These are phyloP conservation scores for Echeveria elegans DNA, from an alignment of 164 flowering plant genomes.

Conservation along the genomic window DNA sequence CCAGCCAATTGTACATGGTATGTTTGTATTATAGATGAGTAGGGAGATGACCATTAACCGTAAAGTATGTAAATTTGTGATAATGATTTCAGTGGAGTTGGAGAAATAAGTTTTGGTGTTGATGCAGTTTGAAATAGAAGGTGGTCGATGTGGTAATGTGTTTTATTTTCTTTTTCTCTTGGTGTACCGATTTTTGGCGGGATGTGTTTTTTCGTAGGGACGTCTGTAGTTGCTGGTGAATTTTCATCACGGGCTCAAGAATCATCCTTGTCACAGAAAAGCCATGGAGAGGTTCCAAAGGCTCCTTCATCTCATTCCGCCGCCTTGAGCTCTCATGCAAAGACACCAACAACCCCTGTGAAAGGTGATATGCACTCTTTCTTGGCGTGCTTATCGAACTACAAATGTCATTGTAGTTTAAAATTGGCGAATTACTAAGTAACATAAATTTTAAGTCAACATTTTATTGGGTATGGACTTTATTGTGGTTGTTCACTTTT, in stretches of 20 bases:
- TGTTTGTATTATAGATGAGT: neutral
- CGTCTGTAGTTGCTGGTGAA: neutral
- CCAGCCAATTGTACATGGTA: constrained; percentile 16
- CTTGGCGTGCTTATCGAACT: neutral
- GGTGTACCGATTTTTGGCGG: neutral
- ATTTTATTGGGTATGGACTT: too few relatives aligned
- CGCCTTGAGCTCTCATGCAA: constrained; percentile 27
- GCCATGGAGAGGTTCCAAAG: constrained; percentile 37
- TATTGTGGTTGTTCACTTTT: constrained; percentile 1
- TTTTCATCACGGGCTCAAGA: too few relatives aligned
- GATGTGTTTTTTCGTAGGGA: neutral
- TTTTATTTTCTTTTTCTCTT: too few relatives aligned
- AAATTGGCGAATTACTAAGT: neutral
- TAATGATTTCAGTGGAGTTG: too few relatives aligned
- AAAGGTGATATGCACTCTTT: too few relatives aligned
- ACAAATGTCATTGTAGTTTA: neutral
- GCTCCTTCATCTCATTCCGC: constrained; percentile 50
- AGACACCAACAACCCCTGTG: constrained; percentile 35
- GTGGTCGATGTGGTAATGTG: too few relatives aligned
- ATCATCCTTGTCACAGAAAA: constrained; percentile 26
- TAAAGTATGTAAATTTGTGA: neutral
- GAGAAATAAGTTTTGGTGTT: too few relatives aligned
- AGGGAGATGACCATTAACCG: neutral
- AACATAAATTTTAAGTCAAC: neutral
- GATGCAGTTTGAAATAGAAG: too few relatives aligned